Conservation (phyloP, 176 grass and related monocot species). For the Raddia distichophylla region DNA sequence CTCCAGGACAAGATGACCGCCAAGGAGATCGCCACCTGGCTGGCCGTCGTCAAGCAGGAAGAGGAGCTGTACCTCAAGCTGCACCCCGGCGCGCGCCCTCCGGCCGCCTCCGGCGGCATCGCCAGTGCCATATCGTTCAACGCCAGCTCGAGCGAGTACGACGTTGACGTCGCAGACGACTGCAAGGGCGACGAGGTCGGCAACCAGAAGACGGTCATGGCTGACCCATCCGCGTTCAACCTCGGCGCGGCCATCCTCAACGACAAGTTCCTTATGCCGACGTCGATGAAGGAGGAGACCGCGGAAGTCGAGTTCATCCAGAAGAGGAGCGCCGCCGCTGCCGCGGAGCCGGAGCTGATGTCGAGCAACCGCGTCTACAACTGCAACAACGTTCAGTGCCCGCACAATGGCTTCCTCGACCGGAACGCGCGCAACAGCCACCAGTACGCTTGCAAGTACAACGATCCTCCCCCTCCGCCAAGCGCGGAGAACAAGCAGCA, state of each 20-base stretch:
- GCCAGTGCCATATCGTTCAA: constrained; percentile 71
- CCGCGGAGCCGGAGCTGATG: constrained; percentile 53
- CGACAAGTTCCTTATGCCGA: constrained; percentile 58
- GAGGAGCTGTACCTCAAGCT: constrained; percentile 81
- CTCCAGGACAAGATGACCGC: constrained; percentile 99
- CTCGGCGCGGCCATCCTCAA: constrained; percentile 49
- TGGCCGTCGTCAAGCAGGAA: constrained; percentile 92
- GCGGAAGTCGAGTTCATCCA: constrained; percentile 64
- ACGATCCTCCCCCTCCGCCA: constrained; percentile 41
- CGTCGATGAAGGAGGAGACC: constrained; percentile 74
- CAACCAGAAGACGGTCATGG: constrained; percentile 45
- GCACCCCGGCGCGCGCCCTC: constrained; percentile 57
- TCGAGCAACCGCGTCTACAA: constrained; percentile 67
- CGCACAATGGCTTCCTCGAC: constrained; percentile 74
- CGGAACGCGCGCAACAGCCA: constrained; percentile 74
- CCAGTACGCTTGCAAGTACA: constrained; percentile 76
- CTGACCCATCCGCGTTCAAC: constrained; percentile 51
- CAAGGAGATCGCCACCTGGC: constrained; percentile 95
- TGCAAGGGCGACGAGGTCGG: constrained; percentile 60
- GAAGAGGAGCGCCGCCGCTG: constrained; percentile 49
- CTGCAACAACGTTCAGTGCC: constrained; percentile 79
- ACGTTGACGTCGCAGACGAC: constrained; percentile 76
- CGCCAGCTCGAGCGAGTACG: constrained; percentile 79
- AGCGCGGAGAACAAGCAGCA: constrained; percentile 63
- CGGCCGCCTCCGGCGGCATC: constrained; percentile 33